Evolutionary conservation across 2,329 filamentous ascomycete genomes (phyloP).

Genomic region (Fusarium cyanostomum): DNA sequence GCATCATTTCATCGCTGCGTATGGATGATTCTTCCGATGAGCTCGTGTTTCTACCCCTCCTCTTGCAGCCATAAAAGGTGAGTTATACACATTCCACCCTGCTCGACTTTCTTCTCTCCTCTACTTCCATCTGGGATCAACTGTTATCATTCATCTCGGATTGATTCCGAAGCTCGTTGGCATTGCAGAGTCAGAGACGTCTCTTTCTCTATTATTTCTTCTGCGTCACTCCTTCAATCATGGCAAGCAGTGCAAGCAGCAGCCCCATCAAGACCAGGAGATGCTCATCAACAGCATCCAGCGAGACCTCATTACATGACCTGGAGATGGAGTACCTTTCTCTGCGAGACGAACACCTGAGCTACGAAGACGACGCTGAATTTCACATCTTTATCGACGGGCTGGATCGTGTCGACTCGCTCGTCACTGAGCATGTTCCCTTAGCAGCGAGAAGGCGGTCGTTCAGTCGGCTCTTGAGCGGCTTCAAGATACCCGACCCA

Average conservation of each 20-base stretch:
- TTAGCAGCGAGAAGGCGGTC: conserved; percentile 28
- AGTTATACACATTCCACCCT: conserved; percentile 20
- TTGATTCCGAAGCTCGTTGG: neutral
- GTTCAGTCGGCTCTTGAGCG: conserved; percentile 31
- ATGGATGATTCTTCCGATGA: conserved; percentile 20
- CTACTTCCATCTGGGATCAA: conserved; percentile 5
- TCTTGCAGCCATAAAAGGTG: conserved; percentile 21
- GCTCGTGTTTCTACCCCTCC: conserved; percentile 24
- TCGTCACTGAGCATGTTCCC: conserved; percentile 31
- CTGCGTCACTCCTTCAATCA: conserved; percentile 3
- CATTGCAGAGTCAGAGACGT: neutral
- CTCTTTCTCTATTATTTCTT: neutral
- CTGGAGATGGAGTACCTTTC: conserved; percentile 38
- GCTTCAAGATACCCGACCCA: conserved; percentile 28
- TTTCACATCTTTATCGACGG: conserved; percentile 42
- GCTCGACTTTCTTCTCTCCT: conserved; percentile 6
- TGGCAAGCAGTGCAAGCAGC: conserved; percentile 28
- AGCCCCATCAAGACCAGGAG: conserved; percentile 24
- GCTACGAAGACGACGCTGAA: conserved; percentile 40
- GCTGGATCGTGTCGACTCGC: conserved; percentile 37
- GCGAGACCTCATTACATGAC: conserved; percentile 30
- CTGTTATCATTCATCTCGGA: conserved; percentile 1
- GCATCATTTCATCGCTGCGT: conserved; percentile 25
- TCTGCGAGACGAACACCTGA: conserved; percentile 36
- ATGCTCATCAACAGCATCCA: conserved; percentile 33